phyloP scores from a whole-genome alignment of 2,329 filamentous ascomycete genomes.

The Botrytis fragariae region DNA sequence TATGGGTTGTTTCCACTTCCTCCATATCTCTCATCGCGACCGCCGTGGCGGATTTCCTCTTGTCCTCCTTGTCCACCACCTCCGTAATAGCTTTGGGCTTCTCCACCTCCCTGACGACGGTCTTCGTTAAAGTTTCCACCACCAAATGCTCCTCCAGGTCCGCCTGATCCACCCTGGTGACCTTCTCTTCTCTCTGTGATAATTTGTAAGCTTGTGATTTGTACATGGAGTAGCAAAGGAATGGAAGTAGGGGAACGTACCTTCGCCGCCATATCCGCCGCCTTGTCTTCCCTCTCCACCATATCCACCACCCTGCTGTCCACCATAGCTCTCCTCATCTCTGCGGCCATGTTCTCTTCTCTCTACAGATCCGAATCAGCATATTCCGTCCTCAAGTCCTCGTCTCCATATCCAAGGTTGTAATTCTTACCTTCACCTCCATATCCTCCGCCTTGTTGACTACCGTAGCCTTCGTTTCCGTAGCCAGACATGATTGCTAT shows the following conservation, averaged over 20 bases:
- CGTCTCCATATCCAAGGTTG: not conserved
- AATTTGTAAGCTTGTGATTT: not conserved
- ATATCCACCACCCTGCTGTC: slow-evolving; percentile 21
- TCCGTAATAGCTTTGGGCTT: slow-evolving; percentile 16
- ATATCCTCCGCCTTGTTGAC: slow-evolving; percentile 18
- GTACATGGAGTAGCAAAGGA: not conserved
- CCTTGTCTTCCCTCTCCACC: slow-evolving; percentile 21
- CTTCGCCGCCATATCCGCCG: slow-evolving; percentile 22
- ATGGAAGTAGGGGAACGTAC: not conserved
- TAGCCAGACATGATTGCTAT: slow-evolving; percentile 23
- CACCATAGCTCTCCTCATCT: slow-evolving; percentile 12
- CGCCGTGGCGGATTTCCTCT: slow-evolving; percentile 19
- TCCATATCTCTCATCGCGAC: slow-evolving; percentile 25
- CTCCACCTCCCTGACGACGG: slow-evolving; percentile 8
- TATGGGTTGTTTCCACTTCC: slow-evolving; percentile 28
- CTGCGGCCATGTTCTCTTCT: slow-evolving; percentile 4
- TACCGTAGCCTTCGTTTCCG: slow-evolving; percentile 21
- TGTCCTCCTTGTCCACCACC: slow-evolving; percentile 14
- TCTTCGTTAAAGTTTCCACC: slow-evolving; percentile 17
- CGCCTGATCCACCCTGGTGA: slow-evolving; percentile 20
- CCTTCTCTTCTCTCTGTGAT: slow-evolving; percentile 4
- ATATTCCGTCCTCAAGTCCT: not conserved
- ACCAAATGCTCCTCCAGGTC: slow-evolving; percentile 23
- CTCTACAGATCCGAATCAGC: not conserved
- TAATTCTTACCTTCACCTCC: slow-evolving; percentile 1